phyloP scores from a whole-genome alignment of 2,329 filamentous ascomycete species.

The Neofusicoccum ribis region DNA sequence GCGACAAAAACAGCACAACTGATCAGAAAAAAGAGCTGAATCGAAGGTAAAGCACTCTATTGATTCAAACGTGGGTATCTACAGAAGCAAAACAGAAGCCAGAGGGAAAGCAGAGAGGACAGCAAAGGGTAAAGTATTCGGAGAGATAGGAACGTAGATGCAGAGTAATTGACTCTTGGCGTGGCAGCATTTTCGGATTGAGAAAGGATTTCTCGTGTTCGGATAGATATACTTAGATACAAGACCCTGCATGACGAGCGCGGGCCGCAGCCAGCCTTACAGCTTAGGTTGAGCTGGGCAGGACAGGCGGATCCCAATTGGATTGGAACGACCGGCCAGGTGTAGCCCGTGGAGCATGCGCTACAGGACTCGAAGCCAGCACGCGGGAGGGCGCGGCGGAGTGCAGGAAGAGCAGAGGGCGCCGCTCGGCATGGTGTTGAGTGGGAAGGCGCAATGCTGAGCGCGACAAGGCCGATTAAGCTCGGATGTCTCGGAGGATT shows the following conservation, averaged over 20 bases:
- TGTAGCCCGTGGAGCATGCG: background rate
- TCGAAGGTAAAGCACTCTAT: background rate
- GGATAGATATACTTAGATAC: background rate
- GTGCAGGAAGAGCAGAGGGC: background rate
- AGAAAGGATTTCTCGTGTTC: background rate
- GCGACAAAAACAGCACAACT: background rate
- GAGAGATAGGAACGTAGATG: background rate
- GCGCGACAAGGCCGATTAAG: background rate
- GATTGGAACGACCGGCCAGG: background rate
- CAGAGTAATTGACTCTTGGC: background rate
- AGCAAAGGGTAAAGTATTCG: background rate
- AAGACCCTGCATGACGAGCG: background rate
- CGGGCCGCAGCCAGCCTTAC: background rate
- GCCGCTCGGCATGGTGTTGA: background rate
- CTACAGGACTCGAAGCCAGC: too few relatives aligned
- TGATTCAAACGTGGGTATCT: background rate
- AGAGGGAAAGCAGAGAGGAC: too few relatives aligned
- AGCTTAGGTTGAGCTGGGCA: background rate
- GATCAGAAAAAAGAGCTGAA: background rate
- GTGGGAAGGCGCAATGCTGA: background rate
- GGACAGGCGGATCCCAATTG: too few relatives aligned
- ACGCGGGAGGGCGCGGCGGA: background rate
- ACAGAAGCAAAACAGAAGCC: background rate
- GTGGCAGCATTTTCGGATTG: background rate
- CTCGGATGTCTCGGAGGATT: background rate